Base-by-base conservation (phyloP, 179 eudicot genomes). In the Silene coronaria region DNA sequence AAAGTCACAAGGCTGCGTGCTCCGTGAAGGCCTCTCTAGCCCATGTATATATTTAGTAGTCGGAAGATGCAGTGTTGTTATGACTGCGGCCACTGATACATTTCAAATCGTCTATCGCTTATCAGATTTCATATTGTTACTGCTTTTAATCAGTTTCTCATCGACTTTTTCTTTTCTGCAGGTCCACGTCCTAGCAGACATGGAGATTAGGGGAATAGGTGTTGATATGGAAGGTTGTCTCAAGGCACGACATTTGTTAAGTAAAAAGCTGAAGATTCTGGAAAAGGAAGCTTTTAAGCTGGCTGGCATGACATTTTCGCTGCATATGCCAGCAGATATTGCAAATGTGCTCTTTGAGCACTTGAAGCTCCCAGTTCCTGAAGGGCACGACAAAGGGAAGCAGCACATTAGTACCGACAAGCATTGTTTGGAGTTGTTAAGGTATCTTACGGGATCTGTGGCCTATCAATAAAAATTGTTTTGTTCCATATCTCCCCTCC, bases 141-240 rank as follows among this genome's bases (percentile, higher is more conserved):
- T 42, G 48, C 48, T 42, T 42, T 11, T 5, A 42, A 42, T 45
- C 22, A n/a, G 30, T 22, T n/a, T n/a, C 5, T 17, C 16, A 76
- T 70, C 46, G 48, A 48, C 63, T 60, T 6, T n/a, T 58, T 42
- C 30, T 75, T 76, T 76, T 55, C 42, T 81, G 65, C 77, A 95
- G 99, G 99, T 89, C 59, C 86, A 92, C 69, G 84, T 95, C 79
- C 91, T 95, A 79, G 96, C 93, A 51, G 92, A 95, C 77, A 95
- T 95, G 99, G 99, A 95, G 85, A 81, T 81, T 17, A 84, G 90
- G 77, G 99, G 99, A 80, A 87, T 95, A 66, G 97, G 99, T 67
- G 92, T 95, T 80, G 97, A 95, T 84, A 92, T 95, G 92, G 97
- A 93, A 82, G 89, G 97, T 72, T 95, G 99, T 83, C 88, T 93